These are phyloP conservation scores for Verticillium longisporum DNA, from an alignment of 2,329 filamentous ascomycete genomes.

Conservation along the genomic window DNA sequence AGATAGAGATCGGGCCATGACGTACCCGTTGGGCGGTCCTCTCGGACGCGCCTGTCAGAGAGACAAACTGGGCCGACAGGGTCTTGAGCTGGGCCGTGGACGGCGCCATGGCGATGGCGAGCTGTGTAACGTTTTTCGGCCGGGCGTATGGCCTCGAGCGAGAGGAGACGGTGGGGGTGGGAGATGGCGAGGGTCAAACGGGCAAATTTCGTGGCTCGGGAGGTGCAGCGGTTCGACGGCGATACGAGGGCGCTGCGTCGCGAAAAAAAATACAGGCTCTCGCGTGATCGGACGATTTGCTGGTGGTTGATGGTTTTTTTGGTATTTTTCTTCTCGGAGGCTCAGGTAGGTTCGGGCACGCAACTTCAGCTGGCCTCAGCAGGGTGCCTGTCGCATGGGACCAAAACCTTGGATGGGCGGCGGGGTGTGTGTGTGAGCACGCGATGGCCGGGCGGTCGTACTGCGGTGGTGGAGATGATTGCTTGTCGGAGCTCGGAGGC, in stretches of 20 bases:
- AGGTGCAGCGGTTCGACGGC: background rate
- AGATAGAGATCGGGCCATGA: conserved; percentile 7
- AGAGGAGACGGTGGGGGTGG: no score
- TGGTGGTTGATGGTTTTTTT: no score
- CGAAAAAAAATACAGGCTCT: background rate
- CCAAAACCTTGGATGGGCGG: no score
- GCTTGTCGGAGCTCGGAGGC: background rate
- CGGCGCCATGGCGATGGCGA: conserved; percentile 24
- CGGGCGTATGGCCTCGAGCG: background rate
- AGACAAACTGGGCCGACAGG: conserved; percentile 32
- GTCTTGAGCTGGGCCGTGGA: conserved; percentile 32
- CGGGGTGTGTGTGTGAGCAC: background rate
- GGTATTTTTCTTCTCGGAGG: no score
- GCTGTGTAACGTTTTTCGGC: background rate
- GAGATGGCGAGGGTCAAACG: no score
- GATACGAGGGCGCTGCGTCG: background rate
- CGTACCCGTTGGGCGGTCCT: conserved; percentile 38
- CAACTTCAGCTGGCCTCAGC: no score
- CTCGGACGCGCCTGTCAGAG: conserved; percentile 35
- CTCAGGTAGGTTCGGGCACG: no score
- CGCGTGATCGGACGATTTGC: background rate
- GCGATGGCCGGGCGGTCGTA: background rate
- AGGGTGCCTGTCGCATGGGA: no score
- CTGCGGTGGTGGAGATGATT: background rate
- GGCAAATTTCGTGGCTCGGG: background rate